Conservation (phyloP, 2,329 filamentous ascomycete species). For the Verticillium isaacii region DNA sequence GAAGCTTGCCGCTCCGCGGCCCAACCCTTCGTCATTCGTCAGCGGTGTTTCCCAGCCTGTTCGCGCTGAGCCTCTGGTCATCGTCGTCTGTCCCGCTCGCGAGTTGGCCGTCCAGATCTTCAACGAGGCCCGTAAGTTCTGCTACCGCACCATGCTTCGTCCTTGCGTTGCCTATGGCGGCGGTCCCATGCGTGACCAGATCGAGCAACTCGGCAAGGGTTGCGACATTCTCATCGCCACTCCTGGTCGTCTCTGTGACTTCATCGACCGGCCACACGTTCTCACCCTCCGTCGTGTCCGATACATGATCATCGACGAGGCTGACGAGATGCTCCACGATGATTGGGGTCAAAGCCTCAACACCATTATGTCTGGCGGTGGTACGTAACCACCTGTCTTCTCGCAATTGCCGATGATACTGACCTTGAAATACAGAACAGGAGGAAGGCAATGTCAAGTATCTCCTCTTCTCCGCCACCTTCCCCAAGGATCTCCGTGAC, state of each 20-base stretch:
- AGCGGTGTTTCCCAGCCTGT: constrained; percentile 41
- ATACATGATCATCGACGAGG: constrained; percentile 85
- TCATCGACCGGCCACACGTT: constrained; percentile 67
- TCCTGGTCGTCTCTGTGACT: constrained; percentile 79
- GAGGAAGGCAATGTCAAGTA: constrained; percentile 65
- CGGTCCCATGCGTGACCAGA: constrained; percentile 64
- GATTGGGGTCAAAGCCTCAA: constrained; percentile 77
- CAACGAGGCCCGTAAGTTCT: constrained; percentile 86
- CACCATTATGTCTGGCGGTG: constrained; percentile 74
- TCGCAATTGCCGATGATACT: constrained; percentile 7
- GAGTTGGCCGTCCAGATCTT: constrained; percentile 94
- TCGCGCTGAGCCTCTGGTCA: constrained; percentile 79
- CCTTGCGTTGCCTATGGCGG: constrained; percentile 89
- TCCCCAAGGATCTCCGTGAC: constrained; percentile 73
- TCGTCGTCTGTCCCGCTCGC: constrained; percentile 81
- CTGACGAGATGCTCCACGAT: constrained; percentile 80
- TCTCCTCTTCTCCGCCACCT: constrained; percentile 92
- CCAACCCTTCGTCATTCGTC: constrained; percentile 55
- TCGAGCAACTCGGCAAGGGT: constrained; percentile 69
- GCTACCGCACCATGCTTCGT: constrained; percentile 91
- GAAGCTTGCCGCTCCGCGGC: constrained; percentile 74
- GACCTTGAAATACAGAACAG: constrained; percentile 51
- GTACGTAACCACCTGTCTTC: constrained; percentile 39
- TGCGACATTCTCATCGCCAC: constrained; percentile 89
- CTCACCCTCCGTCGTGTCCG: constrained; percentile 72